A percentile compares a stretch with the other conserved stretches of the same genome.
Evolutionary conservation across 768 basidiomycete genomes (phyloP).

Genomic region (Mycena galopus): DNA sequence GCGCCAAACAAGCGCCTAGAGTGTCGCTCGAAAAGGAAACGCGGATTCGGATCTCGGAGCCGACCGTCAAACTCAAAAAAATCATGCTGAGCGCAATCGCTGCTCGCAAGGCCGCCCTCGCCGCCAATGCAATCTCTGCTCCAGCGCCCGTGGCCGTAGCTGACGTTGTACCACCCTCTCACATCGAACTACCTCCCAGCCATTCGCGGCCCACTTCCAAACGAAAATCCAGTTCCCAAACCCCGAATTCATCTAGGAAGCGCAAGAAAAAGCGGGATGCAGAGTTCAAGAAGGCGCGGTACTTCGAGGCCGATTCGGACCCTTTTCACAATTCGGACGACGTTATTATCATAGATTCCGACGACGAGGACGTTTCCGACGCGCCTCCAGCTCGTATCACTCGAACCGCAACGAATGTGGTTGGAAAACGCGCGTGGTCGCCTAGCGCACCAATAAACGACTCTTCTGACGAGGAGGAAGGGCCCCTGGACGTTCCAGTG

Average conservation of each 20-base stretch:
- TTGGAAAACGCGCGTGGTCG: conserved; percentile 64
- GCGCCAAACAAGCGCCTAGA: too few relatives aligned
- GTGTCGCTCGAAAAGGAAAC: too few relatives aligned
- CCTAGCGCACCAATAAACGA: conserved; percentile 65
- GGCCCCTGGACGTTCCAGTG: conserved; percentile 34
- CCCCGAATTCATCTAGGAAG: conserved; percentile 35
- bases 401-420: conserved; percentile 27
- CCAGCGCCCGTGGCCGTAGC: too few relatives aligned
- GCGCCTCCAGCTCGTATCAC: conserved; percentile 33
- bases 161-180: conserved; percentile 21
- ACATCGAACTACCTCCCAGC: conserved; percentile 17
- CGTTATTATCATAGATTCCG: conserved; percentile 53
- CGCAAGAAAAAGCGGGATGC: conserved; percentile 47
- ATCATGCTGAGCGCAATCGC: conserved; percentile 81
- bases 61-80: background rate
- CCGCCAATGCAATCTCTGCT: conserved; percentile 39
- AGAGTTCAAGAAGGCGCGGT: conserved; percentile 46
- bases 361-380: conserved; percentile 49
- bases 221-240: conserved; percentile 55
- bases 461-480: conserved; percentile 65
- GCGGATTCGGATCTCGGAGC: background rate
- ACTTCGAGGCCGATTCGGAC: conserved; percentile 50
- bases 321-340: conserved; percentile 53
- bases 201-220: conserved; percentile 53
- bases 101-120: conserved; percentile 72